phyloP scores from a whole-genome alignment of 352 stramenopile species.

The Pythium guiyangense region DNA sequence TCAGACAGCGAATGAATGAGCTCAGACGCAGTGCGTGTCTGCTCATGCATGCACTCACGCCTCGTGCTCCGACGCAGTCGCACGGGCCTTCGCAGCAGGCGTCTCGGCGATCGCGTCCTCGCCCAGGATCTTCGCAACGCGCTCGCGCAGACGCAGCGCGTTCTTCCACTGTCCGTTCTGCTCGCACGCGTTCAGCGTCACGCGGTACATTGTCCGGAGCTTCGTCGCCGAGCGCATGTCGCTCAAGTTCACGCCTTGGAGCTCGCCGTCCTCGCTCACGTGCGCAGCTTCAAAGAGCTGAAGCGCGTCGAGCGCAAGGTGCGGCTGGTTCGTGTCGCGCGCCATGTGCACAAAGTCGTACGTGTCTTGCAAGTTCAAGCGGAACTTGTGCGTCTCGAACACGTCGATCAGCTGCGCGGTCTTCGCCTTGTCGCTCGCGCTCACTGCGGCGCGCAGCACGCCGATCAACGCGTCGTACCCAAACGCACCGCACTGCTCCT shows the following conservation, averaged over 20 bases:
- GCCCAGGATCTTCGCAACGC: slow-evolving; percentile 37
- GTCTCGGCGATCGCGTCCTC: slow-evolving; percentile 18
- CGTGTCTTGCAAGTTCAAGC: slow-evolving; percentile 29
- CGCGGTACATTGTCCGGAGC: slow-evolving; percentile 53
- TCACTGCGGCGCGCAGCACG: slow-evolving; percentile 34
- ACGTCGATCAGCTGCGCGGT: slow-evolving; percentile 28
- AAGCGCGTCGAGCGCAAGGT: slow-evolving; percentile 39
- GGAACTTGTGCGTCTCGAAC: slow-evolving; percentile 39
- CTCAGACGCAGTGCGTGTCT: no score
- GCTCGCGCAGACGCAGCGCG: slow-evolving; percentile 43
- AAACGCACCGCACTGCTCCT: slow-evolving; percentile 25
- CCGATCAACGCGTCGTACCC: slow-evolving; percentile 37
- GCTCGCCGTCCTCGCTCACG: slow-evolving; percentile 16
- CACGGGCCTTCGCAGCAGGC: background rate
- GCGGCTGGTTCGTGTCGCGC: slow-evolving; percentile 28
- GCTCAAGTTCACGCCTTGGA: slow-evolving; percentile 1
- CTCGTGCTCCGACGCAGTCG: background rate
- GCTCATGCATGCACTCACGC: background rate
- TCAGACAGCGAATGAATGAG: no score
- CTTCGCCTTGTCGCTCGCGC: slow-evolving; percentile 17
- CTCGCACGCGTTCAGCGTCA: slow-evolving; percentile 44
- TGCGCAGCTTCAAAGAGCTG: slow-evolving; percentile 46
- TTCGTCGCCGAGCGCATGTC: slow-evolving; percentile 28
- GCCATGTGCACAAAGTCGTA: slow-evolving; percentile 56
- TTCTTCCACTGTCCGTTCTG: slow-evolving; percentile 54